A percentile compares a stretch with the other conserved stretches of the same genome.
These are phyloP conservation scores for Rhodotorula sp. DNA, from an alignment of 1,284 basidiomycete genomes.

Conservation along the genomic window DNA sequence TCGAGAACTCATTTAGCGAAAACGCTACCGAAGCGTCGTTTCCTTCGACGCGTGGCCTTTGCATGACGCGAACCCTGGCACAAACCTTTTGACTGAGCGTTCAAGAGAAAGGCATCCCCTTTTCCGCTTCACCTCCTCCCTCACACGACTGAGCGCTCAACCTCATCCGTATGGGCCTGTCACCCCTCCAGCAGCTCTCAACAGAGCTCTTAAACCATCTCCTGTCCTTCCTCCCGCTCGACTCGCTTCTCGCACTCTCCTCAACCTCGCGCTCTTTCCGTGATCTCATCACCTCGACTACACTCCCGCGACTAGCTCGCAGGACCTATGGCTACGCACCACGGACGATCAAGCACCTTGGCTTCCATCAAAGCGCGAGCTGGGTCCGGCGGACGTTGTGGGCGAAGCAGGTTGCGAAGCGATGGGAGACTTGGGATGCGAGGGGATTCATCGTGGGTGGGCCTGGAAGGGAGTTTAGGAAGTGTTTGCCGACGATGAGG, in stretches of 20 bases:
- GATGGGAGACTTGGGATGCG: neutral
- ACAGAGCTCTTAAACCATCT: constrained; percentile 16
- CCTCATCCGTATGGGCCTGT: neutral
- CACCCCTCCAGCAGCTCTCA: constrained; percentile 1
- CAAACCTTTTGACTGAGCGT: no score
- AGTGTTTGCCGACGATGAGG: constrained; percentile 9
- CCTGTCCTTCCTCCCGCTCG: constrained; percentile 3
- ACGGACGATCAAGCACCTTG: constrained; percentile 3
- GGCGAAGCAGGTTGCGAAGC: neutral
- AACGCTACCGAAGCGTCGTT: no score
- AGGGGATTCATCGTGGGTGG: constrained; percentile 4
- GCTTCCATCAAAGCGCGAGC: neutral
- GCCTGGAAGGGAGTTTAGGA: neutral
- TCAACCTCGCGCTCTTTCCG: constrained; percentile 2
- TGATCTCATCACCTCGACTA: neutral
- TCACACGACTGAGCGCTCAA: no score
- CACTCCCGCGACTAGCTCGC: neutral
- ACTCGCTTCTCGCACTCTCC: constrained; percentile 9
- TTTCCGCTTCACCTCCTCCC: no score
- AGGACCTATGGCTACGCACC: constrained; percentile 4
- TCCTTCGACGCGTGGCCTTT: no score
- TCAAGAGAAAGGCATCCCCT: no score
- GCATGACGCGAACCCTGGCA: no score
- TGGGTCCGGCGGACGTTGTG: neutral
- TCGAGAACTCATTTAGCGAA: no score